A percentile compares a stretch with the other conserved stretches of the same genome.
phyloP scores from a whole-genome alignment of 208 protist genomes.

The Tetramitus jugosus region DNA sequence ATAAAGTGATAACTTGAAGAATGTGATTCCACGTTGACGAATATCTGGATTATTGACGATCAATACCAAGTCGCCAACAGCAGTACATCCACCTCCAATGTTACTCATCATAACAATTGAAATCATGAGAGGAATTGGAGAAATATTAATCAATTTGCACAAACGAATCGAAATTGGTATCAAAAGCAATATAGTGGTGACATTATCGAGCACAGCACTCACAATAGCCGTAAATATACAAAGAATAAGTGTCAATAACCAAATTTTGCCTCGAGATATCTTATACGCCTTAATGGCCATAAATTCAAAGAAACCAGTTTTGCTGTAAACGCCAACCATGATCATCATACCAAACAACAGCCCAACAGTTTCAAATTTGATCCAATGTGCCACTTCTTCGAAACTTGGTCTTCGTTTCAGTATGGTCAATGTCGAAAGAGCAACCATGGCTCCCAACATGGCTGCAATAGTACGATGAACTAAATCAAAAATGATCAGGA shows the following conservation, averaged over 20 bases:
- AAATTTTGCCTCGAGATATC: constrained; percentile 36
- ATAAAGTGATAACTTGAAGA: constrained; percentile 26
- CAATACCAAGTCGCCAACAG: constrained; percentile 49
- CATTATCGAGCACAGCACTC: constrained; percentile 58
- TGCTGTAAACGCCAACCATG: constrained; percentile 47
- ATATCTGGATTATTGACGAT: constrained; percentile 40
- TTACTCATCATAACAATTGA: constrained; percentile 47
- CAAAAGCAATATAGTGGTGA: constrained; percentile 57
- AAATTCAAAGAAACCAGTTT: constrained; percentile 53
- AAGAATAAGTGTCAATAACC: constrained; percentile 39
- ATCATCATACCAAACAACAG: constrained; percentile 59
- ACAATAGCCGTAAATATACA: constrained; percentile 36
- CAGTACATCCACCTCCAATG: constrained; percentile 37
- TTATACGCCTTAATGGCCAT: constrained; percentile 40
- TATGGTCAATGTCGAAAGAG: constrained; percentile 21
- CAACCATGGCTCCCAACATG: constrained; percentile 44
- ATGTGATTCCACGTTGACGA: constrained; percentile 20
- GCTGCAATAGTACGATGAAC: constrained; percentile 46
- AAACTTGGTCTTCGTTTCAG: constrained; percentile 22
- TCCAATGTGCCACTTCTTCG: constrained; percentile 39
- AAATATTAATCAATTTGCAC: constrained; percentile 40
- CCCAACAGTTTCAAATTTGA: constrained; percentile 44
- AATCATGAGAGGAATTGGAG: constrained; percentile 48
- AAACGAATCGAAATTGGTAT: constrained; percentile 51
- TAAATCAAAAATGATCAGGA: constrained; percentile 50